These are phyloP conservation scores for Nepenthes alata DNA, from an alignment of 179 eudicot species.

Conservation along the genomic window DNA sequence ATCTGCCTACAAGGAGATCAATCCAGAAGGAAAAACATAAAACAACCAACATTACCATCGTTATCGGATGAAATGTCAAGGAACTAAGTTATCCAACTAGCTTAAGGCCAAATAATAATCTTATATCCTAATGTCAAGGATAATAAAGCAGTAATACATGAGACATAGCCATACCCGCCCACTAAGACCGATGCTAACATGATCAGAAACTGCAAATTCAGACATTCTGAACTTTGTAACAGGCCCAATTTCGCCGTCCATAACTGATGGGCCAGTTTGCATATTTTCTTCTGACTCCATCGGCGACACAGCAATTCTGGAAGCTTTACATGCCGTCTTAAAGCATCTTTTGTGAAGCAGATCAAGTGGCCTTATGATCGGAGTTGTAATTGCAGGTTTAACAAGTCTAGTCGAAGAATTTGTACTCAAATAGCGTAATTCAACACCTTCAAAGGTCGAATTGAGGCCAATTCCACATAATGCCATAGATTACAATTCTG, in stretches of 20 bases:
- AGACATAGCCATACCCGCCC: slow-evolving; percentile 42
- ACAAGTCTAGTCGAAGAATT: slow-evolving; percentile 12
- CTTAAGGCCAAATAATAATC: too few species aligned
- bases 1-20: slow-evolving; percentile 46
- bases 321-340: slow-evolving; percentile 18
- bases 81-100: too few species aligned
- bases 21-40: not conserved
- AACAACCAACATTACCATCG: not conserved
- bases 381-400: slow-evolving; percentile 7
- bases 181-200: slow-evolving; percentile 80
- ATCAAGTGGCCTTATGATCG: slow-evolving; percentile 5
- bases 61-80: too few species aligned
- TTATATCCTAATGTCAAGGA: too few species aligned
- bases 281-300: slow-evolving; percentile 31
- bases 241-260: slow-evolving; percentile 56
- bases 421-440: slow-evolving; percentile 15
- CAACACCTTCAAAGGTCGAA: slow-evolving; percentile 17
- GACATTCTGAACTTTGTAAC: slow-evolving; percentile 67
- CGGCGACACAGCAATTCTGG: slow-evolving; percentile 13
- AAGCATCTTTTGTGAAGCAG: slow-evolving; percentile 12
- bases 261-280: slow-evolving; percentile 20
- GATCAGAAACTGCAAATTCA: slow-evolving; percentile 59
- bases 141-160: too few species aligned
- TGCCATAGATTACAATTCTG: slow-evolving; percentile 15
- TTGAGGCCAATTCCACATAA: slow-evolving; percentile 18